Evolutionary conservation across 495 filamentous ascomycete species (phyloP).

Genomic region (Neurospora sp.): DNA sequence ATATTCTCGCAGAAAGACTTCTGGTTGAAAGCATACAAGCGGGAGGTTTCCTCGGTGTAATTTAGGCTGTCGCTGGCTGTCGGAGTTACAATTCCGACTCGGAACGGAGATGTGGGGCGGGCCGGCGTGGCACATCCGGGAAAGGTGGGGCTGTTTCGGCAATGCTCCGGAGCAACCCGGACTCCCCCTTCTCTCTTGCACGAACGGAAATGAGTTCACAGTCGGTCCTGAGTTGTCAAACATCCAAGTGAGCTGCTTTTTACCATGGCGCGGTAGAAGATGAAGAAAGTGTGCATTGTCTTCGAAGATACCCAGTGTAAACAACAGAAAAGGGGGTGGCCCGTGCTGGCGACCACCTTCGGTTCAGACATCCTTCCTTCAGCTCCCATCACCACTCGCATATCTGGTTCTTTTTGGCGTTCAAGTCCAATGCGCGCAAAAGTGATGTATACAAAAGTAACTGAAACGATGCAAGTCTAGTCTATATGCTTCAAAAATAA

Average conservation of each 20-base stretch:
- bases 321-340: neutral
- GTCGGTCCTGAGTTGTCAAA: too few species aligned
- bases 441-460: neutral
- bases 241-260: too few species aligned
- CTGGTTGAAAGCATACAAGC: conserved; percentile 4
- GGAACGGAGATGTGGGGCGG: neutral
- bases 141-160: neutral
- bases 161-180: neutral
- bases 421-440: neutral
- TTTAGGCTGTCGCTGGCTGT: neutral
- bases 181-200: neutral
- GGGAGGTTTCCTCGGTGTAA: neutral
- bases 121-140: neutral
- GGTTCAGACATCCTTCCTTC: neutral
- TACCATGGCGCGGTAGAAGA: too few species aligned
- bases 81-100: neutral
- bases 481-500: neutral
- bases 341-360: neutral
- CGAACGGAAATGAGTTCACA: too few species aligned
- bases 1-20: conserved; percentile 3
- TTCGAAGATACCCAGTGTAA: neutral
- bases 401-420: neutral
- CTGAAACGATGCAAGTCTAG: neutral
- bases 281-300: neutral
- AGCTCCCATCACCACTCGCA: neutral